These are phyloP conservation scores for Diplodia seriata DNA, from an alignment of 2,329 filamentous ascomycete genomes.

Conservation along the genomic window DNA sequence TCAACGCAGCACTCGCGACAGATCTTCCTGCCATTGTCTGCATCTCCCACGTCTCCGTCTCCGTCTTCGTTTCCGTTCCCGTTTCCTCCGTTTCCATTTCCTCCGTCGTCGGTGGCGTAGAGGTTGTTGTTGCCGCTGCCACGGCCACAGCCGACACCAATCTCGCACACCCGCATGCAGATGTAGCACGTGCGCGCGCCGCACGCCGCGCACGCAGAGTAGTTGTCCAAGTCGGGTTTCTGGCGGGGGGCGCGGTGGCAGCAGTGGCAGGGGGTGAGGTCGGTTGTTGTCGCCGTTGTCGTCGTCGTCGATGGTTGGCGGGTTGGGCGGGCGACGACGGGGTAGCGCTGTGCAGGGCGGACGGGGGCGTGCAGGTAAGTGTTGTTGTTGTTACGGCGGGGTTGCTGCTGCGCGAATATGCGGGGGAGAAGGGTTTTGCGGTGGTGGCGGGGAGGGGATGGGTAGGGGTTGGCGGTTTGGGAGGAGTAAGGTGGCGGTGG, in stretches of 20 bases:
- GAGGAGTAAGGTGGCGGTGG: neutral
- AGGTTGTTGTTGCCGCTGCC: no score
- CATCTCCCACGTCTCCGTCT: neutral
- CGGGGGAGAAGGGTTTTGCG: neutral
- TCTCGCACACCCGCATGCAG: conserved; percentile 69
- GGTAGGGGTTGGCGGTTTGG: conserved; percentile 2
- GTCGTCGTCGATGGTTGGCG: neutral
- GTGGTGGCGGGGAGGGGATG: neutral
- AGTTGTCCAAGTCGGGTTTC: conserved; percentile 70
- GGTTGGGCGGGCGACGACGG: neutral
- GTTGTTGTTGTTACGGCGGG: neutral
- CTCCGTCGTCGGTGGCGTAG: no score
- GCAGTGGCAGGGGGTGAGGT: conserved; percentile 67
- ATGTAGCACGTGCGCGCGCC: conserved; percentile 69
- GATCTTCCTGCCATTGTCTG: conserved; percentile 54
- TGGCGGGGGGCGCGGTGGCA: conserved; percentile 71
- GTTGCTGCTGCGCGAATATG: neutral
- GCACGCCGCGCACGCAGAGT: conserved; percentile 69
- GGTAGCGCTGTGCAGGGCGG: no score
- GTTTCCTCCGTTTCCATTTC: no score
- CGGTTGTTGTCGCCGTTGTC: neutral
- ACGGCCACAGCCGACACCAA: conserved; percentile 49
- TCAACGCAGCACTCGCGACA: conserved; percentile 75
- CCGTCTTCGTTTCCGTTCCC: no score
- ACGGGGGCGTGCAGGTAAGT: neutral